Percentiles rank a stretch among this genome's conserved stretches.
These are phyloP conservation scores for Psophocarpus tetragonolobus DNA, from an alignment of 306 rosid genomes.

Conservation along the genomic window DNA sequence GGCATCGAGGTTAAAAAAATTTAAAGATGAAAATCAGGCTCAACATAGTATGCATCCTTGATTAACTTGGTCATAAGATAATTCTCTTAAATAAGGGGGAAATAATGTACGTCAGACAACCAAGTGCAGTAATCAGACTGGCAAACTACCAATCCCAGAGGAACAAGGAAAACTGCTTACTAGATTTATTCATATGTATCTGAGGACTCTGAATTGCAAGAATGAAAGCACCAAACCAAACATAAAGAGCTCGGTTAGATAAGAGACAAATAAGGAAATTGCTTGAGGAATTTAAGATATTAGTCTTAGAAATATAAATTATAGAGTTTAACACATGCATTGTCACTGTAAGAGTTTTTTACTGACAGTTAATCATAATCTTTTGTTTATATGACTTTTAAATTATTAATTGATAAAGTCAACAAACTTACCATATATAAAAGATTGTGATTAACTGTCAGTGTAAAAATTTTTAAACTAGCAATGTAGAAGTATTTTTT, in stretches of 20 bases:
- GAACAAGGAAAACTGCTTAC: conserved; percentile 10
- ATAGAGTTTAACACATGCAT: too few relatives aligned
- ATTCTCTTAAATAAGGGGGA: conserved; percentile 15
- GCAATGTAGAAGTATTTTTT: too few relatives aligned
- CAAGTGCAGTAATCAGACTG: conserved; percentile 7
- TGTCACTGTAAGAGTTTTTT: too few relatives aligned
- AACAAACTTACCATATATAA: too few relatives aligned
- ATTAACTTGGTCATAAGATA: not conserved
- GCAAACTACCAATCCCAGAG: not conserved
- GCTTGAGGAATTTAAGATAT: too few relatives aligned
- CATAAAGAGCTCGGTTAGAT: not conserved
- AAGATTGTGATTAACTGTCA: too few relatives aligned
- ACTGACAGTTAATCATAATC: too few relatives aligned
- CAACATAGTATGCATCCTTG: conserved; percentile 7
- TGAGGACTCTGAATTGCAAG: not conserved
- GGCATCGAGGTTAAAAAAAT: not conserved
- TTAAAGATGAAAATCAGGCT: conserved; percentile 10
- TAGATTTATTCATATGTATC: not conserved
- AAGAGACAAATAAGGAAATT: conserved; percentile 3
- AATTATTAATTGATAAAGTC: too few relatives aligned
- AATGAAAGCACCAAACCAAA: conserved; percentile 21
- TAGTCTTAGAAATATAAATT: too few relatives aligned
- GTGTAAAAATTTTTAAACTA: too few relatives aligned
- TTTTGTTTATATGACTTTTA: too few relatives aligned
- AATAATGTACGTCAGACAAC: conserved; percentile 8